These are phyloP conservation scores for Paragyromitra xinjiangensis DNA, from an alignment of 495 filamentous ascomycete genomes.

Conservation along the genomic window DNA sequence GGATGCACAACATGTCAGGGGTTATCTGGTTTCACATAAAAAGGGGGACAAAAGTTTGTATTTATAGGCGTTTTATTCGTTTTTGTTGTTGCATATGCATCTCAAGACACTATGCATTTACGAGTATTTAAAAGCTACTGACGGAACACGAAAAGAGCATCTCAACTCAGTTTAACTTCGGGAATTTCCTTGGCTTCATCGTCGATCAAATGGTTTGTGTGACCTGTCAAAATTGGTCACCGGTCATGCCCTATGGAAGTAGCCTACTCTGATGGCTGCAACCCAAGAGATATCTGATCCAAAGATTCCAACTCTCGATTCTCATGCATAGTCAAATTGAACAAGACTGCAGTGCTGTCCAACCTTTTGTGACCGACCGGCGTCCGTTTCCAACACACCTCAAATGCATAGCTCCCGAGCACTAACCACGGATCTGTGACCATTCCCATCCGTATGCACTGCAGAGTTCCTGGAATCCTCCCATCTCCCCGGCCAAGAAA, in stretches of 20 bases:
- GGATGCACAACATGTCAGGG: slow-evolving; percentile 18
- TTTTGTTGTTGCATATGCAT: slow-evolving; percentile 38
- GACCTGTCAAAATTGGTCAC: slow-evolving; percentile 22
- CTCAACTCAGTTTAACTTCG: slow-evolving; percentile 8
- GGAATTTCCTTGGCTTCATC: slow-evolving; percentile 27
- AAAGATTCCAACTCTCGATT: slow-evolving; percentile 22
- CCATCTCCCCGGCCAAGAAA: neutral
- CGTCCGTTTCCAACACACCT: slow-evolving; percentile 4
- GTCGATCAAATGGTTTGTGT: slow-evolving; percentile 12
- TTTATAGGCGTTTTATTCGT: slow-evolving; percentile 50
- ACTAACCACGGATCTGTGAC: slow-evolving; percentile 35
- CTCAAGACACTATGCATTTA: slow-evolving; percentile 29
- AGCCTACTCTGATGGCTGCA: neutral
- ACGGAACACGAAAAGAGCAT: slow-evolving; percentile 25
- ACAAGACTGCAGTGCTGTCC: slow-evolving; percentile 9
- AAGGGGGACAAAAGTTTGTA: slow-evolving; percentile 44
- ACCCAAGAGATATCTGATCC: slow-evolving; percentile 9
- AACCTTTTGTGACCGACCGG: slow-evolving; percentile 8
- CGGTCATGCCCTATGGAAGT: slow-evolving; percentile 7
- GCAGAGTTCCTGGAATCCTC: slow-evolving; percentile 26
- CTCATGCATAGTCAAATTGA: slow-evolving; percentile 21
- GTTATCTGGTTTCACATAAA: slow-evolving; percentile 30
- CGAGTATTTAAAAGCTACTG: slow-evolving; percentile 43
- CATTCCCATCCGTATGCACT: slow-evolving; percentile 19
- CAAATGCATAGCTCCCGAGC: slow-evolving; percentile 24